Conservation (phyloP, 2,329 filamentous ascomycete species). For the Talaromyces sp. region DNA sequence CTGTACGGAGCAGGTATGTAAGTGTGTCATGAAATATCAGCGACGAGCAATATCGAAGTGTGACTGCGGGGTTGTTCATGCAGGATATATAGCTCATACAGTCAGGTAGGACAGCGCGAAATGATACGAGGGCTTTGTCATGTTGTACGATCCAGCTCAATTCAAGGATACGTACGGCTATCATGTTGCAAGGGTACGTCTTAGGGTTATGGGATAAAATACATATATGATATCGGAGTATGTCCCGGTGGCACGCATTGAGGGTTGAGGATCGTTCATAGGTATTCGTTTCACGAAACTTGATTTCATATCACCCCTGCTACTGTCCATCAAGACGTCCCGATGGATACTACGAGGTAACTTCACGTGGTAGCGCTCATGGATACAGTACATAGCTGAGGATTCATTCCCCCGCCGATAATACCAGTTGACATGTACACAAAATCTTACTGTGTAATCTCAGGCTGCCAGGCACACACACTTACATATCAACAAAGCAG, state of each 20-base stretch:
- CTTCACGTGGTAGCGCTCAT: not conserved
- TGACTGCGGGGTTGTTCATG: constrained; percentile 3
- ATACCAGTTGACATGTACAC: constrained; percentile 5
- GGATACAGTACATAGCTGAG: not conserved
- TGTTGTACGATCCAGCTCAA: not conserved
- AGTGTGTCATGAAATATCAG: not conserved
- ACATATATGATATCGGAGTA: not conserved
- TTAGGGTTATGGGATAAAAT: not conserved
- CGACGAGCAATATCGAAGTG: not conserved
- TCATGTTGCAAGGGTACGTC: not conserved
- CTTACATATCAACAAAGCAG: constrained; percentile 1
- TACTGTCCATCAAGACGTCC: not conserved
- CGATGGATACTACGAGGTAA: not conserved
- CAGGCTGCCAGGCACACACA: constrained; percentile 1
- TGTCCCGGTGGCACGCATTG: not conserved
- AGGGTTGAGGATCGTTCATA: not conserved
- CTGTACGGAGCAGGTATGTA: not conserved
- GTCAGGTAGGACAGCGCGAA: not conserved
- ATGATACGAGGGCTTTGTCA: not conserved
- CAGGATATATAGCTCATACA: not conserved
- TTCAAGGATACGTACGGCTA: not conserved
- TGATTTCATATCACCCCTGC: not conserved
- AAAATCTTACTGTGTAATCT: not conserved
- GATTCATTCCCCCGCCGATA: not conserved
- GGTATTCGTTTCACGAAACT: not conserved